Conservation (phyloP, 2,329 filamentous ascomycete genomes). For the Scedosporium apiospermum region DNA sequence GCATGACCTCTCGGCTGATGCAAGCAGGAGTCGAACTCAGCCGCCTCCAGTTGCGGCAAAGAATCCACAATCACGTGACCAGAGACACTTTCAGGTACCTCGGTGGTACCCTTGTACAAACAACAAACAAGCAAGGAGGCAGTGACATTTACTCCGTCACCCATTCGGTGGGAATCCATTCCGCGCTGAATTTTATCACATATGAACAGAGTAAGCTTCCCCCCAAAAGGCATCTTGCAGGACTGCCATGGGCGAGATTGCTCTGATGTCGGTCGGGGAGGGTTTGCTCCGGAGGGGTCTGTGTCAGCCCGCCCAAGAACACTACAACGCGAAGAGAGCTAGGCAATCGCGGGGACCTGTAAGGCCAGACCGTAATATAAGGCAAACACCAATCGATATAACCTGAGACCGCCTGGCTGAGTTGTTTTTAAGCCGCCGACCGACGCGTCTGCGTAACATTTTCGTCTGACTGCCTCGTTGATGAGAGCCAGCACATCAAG, state of each 20-base stretch:
- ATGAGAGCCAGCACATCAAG: background rate
- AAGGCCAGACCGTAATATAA: background rate
- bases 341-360: background rate
- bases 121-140: background rate
- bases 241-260: background rate
- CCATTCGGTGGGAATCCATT: background rate
- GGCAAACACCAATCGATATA: background rate
- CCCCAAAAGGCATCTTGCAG: background rate
- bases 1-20: background rate
- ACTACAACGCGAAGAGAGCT: background rate
- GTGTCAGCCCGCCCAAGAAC: background rate
- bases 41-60: background rate
- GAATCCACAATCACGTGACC: background rate
- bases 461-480: background rate
- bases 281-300: background rate
- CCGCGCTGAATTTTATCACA: background rate
- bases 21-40: background rate
- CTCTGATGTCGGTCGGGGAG: background rate
- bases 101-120: background rate
- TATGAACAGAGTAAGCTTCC: background rate
- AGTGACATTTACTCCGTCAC: background rate
- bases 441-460: background rate
- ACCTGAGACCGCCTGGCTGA: background rate
- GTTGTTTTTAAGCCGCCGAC: too few species aligned
- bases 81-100: background rate